Evolutionary conservation across 768 basidiomycete species (phyloP), one percentile per base, ranked within the genome.

Genomic region (Suillus discolor): DNA sequence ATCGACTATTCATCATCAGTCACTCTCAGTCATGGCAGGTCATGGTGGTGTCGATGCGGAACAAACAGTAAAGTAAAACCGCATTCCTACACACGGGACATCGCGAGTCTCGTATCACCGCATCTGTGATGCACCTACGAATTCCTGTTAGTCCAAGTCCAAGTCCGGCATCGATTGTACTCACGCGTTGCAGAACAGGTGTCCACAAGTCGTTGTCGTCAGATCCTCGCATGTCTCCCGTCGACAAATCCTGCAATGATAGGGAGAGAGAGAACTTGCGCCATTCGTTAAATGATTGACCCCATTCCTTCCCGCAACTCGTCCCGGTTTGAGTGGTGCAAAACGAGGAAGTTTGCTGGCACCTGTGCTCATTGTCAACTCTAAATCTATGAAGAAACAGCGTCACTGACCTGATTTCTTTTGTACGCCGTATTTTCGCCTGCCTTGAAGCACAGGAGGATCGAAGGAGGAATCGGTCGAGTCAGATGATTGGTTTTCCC

Each of bases 121-220:
- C 79, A 31, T 81, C 74, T 6, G 83, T 81, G 63, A 89, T 88
- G 67, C 87, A 88, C 45, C 87, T 88, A 70, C 4, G 13, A 63
- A 16, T 28, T 15, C 8, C 65, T 57, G n/a, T 62, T 20, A 18
- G 11, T 16, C 23, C 8, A 61, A 41, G 47, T 44, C 7, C 31
- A 42, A 47, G 31, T 23, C 42, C 60, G 25, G 9, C 18, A 38
- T n/a, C 0, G 51, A 57, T 68, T 73, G 67, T 64, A 78, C 84
- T 66, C 71, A 84, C 85, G 75, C 62, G 65, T 87, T 80, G 69
- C 88, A 89, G 68, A 89, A 89, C 36, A 89, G 74, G 67, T 89
- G 88, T 11, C 88, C 88, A 70, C 88, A 89, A 77, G 85, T 84
- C 5, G 85, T 87, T 42, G 84, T 86, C 34, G 86, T 87, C 47